These are phyloP conservation scores for Triticum dicoccoides DNA, from an alignment of 176 grass and related monocot species.

Conservation along the genomic window DNA sequence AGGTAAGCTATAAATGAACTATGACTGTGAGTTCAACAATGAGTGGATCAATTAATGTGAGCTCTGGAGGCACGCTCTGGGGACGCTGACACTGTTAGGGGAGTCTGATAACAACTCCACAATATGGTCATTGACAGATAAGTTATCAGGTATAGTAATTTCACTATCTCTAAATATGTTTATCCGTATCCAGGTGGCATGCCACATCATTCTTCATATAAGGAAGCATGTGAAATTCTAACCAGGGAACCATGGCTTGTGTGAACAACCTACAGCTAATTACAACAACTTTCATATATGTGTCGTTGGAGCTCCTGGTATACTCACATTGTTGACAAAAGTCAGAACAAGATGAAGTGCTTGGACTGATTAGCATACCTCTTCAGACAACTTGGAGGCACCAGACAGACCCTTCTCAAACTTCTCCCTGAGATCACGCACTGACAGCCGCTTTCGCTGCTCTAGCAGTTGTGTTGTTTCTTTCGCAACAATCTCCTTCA, in stretches of 20 bases:
- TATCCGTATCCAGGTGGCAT: background rate
- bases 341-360: background rate
- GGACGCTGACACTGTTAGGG: background rate
- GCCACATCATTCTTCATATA: background rate
- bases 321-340: background rate
- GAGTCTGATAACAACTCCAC: background rate
- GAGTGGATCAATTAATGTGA: background rate
- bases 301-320: background rate
- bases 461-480: conserved; percentile 85
- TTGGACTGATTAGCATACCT: conserved; percentile 44
- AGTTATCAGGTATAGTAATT: background rate
- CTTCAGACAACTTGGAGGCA: conserved; percentile 74
- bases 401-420: conserved; percentile 83
- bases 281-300: background rate
- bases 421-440: conserved; percentile 91
- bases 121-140: conserved; percentile 16
- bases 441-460: conserved; percentile 76
- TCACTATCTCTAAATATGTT: background rate
- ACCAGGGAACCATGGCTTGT: background rate
- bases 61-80: background rate
- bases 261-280: background rate
- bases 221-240: background rate
- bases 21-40: background rate
- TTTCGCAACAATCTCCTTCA: conserved; percentile 89
- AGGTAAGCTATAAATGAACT: background rate